Evolutionary conservation across 1,284 basidiomycete genomes (phyloP), one percentile per base, ranked within the genome.

Genomic region (Ceratobasidium papillatum): DNA sequence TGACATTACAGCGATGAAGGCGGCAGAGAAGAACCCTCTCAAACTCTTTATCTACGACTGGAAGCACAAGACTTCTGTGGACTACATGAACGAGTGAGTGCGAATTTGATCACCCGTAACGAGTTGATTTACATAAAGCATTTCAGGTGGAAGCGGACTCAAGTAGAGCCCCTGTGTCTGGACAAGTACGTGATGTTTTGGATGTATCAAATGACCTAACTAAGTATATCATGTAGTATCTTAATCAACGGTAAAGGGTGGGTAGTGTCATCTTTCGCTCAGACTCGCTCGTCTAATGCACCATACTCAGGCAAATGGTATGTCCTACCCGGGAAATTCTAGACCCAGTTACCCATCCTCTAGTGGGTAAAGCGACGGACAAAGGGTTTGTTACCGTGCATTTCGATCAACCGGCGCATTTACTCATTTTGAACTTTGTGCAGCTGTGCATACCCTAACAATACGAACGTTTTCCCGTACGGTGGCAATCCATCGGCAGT

Each of bases 191-290:
- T n/a, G n/a, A n/a, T n/a, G n/a, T n/a, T 58, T 27, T n/a, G 2
- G 4, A 17, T 30, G n/a, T 1, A 3, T 36, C 1, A 12, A 25
- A 14, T 30, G 7, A 14, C 8, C 2, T 22, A 27, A 27, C 2
- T 25, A 7, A 17, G 25, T 43, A 41, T 22, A 25, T 3, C 22
- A 43, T 4, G 14, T 32, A 69, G 65, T 27, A 69, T 74, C 0
- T 51, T 76, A 38, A 62, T 76, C n/a, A 76, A 76, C 45, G 75
- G 75, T 8, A 76, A 61, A 45, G 75, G 75, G 52, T 72, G 25
- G 19, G 71, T 75, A 11, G n/a, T n/a, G n/a, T n/a, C n/a, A n/a
- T n/a, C n/a, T n/a, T n/a, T n/a, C n/a, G n/a, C n/a, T n/a, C n/a
- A n/a, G n/a, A n/a, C n/a, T n/a, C n/a, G n/a, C n/a, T n/a, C 38